Percentiles rank a stretch among this genome's conserved stretches.
Conservation (phyloP, 805 yeast genomes). For the Suhomyces emberorum region DNA sequence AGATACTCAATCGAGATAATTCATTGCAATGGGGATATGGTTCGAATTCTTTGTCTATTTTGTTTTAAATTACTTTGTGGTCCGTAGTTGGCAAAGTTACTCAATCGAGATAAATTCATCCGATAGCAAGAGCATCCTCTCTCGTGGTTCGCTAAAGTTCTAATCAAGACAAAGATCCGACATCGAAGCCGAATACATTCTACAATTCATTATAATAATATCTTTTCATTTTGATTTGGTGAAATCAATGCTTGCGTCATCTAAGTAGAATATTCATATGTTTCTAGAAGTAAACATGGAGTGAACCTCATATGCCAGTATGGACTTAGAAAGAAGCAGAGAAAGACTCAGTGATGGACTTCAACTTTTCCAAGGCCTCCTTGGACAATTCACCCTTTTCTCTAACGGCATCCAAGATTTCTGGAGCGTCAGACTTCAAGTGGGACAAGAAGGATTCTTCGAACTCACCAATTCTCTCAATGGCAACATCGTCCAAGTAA, state of each 20-base stretch:
- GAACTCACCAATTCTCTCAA: slow-evolving; percentile 83
- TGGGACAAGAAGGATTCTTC: slow-evolving; percentile 90
- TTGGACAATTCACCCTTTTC: slow-evolving; percentile 86
- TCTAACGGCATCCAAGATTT: slow-evolving; percentile 78
- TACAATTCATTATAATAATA: slow-evolving; percentile 2
- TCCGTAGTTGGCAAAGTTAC: too few relatives aligned
- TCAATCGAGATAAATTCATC: too few relatives aligned
- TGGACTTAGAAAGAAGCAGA: slow-evolving; percentile 71
- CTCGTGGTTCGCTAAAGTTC: background rate
- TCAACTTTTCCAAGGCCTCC: slow-evolving; percentile 83
- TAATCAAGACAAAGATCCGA: background rate
- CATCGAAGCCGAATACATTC: too few relatives aligned
- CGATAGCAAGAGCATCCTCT: too few relatives aligned
- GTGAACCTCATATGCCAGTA: slow-evolving; percentile 4
- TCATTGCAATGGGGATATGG: too few relatives aligned
- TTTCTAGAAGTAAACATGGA: slow-evolving; percentile 7
- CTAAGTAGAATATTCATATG: slow-evolving; percentile 8
- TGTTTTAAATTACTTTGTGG: too few relatives aligned
- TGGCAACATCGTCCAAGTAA: slow-evolving; percentile 84
- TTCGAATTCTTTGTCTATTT: too few relatives aligned
- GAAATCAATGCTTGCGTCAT: slow-evolving; percentile 10
- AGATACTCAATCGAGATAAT: too few relatives aligned
- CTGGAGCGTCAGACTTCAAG: slow-evolving; percentile 87
- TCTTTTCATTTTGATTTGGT: slow-evolving; percentile 9
- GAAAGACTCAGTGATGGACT: slow-evolving; percentile 88